Base-by-base conservation (phyloP, 2,329 filamentous ascomycete species). In the Bimuria novae-zelandiae region DNA sequence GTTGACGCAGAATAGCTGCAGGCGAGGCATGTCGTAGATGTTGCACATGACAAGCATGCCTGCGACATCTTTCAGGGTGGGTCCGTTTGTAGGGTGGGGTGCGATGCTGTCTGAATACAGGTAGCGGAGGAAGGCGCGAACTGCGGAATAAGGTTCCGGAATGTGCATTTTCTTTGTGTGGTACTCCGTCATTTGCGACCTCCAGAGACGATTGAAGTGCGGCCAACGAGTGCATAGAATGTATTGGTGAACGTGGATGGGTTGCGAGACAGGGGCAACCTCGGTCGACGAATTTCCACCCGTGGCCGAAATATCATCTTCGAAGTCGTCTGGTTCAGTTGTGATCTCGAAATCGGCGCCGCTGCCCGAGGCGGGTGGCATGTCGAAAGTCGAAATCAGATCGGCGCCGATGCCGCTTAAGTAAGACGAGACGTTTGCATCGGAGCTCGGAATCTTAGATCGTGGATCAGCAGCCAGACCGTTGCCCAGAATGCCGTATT, bases 151-250 rank as follows among this genome's bases (percentile, higher is more conserved):
- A 0, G 93, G 92, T 68, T 99, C 95, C 0, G 94, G 93, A 39
- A 99, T 96, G 75, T 99, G 93, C 89, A 99, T 94, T 74, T 90
- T 92, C 68, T 94, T 94, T 14, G 91, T 94, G 71, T 99, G 94
- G 67, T 95, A 99, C 72, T 99, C 94, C 11, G 89, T 87, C 94
- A 99, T 99, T 69, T 97, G 92, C 4, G 93, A 87, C 46, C 89
- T 88, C 78, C 96, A 97, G 2, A 99, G 80, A 14, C 94, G 88
- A 35, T 89, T 87, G 76, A 99, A 99, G 74, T 99, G 94, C 23
- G 94, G 92, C 94, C 94, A 99, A 46, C 94, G 89, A 17, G 94
- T 89, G 72, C 95, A 90, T 7, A 99, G 82, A 48, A 99, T 97
- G 51, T 99, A 87, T 56, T 90, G 91, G 74, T 99, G 94, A 3